Evolutionary conservation across 2,329 filamentous ascomycete species (phyloP), one percentile per base, ranked within the genome.

Genomic region (Cladophialophora chaetospira): DNA sequence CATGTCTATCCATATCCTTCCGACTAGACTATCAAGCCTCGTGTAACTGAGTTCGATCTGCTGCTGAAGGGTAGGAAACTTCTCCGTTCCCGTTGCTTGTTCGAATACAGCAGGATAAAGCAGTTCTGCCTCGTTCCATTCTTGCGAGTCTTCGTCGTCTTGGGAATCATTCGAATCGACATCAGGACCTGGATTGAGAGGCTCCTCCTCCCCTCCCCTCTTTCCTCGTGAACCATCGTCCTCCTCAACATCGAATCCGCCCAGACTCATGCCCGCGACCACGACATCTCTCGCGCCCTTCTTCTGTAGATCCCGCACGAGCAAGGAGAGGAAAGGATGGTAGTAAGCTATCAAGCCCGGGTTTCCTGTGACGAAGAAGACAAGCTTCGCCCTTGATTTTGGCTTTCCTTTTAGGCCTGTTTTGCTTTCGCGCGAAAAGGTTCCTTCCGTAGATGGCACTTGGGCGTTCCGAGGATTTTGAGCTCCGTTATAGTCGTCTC

Each of bases 301-400:
- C 6, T 19, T 21, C 31, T 23, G 31, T 15, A 60, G 5, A 4
- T 25, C 28, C 43, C 62, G 47, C 2, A 68, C 65, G 2, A 78
- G 63, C 10, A 71, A 61, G 5, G 73, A 73, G 29, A 78, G 65
- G 58, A 77, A 78, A 1, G 69, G 66, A 54, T 75, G 69, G 62
- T 78, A 80, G 69, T 81, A 82, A 5, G 71, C 69, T 52, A 80
- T 76, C 31, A 81, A 66, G 2, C 77, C 75, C 1, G 79, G 76
- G 60, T 81, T 82, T 23, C 79, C 78, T 19, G 78, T 74, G 28
- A 82, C 73, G 54, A 80, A 77, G 63, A 73, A 78, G 10, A 77
- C 45, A 11, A 65, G 26, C n/a, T 52, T 58, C 35, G 52, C 13
- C 28, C n/a, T n/a, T n/a, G n/a, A n/a, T n/a, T n/a, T n/a, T n/a